These are phyloP conservation scores for Starmerella sp. DNA, from an alignment of 805 yeast species.

Conservation along the genomic window DNA sequence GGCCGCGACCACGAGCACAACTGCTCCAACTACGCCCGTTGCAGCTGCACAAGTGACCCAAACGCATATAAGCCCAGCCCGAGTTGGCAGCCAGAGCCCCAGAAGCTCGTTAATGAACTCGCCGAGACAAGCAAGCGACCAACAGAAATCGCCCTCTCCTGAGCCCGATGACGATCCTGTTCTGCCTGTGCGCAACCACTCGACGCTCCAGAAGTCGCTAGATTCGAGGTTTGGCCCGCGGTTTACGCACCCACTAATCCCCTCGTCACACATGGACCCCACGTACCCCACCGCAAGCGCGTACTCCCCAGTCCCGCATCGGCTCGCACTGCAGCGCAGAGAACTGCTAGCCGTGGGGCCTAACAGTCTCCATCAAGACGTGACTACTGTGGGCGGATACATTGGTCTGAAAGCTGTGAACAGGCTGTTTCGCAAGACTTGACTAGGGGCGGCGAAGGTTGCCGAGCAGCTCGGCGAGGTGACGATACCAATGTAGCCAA, in stretches of 20 bases:
- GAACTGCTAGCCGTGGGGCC: conserved; percentile 20
- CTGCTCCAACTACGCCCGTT: neutral
- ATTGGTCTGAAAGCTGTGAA: conserved; percentile 21
- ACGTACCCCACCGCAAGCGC: neutral
- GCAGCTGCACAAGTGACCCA: no score
- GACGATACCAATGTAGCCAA: neutral
- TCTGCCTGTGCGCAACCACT: neutral
- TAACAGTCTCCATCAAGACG: conserved; percentile 17
- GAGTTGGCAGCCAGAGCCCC: no score
- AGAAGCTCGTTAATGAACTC: no score
- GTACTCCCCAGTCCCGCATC: neutral
- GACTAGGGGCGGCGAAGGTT: conserved; percentile 9
- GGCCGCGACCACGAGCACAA: neutral
- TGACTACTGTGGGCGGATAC: conserved; percentile 23
- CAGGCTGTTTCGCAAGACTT: conserved; percentile 13
- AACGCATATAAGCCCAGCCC: no score
- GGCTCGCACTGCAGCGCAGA: conserved; percentile 9
- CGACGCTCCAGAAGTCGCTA: neutral
- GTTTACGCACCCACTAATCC: conserved; percentile 20
- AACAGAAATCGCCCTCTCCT: neutral
- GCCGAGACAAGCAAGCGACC: neutral
- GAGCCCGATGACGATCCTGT: neutral
- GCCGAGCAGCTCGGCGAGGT: neutral
- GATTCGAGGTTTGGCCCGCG: conserved; percentile 12
- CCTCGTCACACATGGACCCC: conserved; percentile 8